Percentiles rank a stretch among this genome's conserved stretches.
Evolutionary conservation across 2,329 filamentous ascomycete genomes (phyloP).

Genomic region (Curvularia verruculosa): DNA sequence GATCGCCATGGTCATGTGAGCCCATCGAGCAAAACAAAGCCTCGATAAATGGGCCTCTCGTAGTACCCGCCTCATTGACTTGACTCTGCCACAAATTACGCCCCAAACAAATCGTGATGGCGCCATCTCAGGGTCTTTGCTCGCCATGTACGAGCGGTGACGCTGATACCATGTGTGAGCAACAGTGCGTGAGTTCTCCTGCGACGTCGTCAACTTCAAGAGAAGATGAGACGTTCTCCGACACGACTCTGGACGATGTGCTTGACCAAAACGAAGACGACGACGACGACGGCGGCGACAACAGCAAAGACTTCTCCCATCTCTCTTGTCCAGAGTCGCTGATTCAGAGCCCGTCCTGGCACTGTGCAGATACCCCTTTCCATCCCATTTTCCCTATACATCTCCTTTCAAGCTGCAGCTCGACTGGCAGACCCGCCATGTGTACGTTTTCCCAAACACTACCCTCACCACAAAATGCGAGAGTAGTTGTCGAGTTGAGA

Average conservation of each 20-base stretch:
- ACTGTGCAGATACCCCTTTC: slow-evolving; percentile 1
- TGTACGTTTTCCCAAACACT: slow-evolving; percentile 37
- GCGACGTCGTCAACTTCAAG: slow-evolving; percentile 15
- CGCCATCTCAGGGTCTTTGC: slow-evolving; percentile 24
- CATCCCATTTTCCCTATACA: slow-evolving; percentile 29
- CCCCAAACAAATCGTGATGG: slow-evolving; percentile 14
- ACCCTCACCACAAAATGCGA: slow-evolving; percentile 24
- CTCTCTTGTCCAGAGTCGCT: slow-evolving; percentile 6
- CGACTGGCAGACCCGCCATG: slow-evolving; percentile 34
- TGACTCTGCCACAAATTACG: not conserved
- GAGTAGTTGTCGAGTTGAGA: slow-evolving; percentile 14
- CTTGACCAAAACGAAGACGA: no score
- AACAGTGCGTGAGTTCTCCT: slow-evolving; percentile 16
- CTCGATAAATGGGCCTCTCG: slow-evolving; percentile 2
- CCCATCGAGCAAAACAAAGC: slow-evolving; percentile 9
- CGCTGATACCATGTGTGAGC: slow-evolving; percentile 25
- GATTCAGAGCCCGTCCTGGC: slow-evolving; percentile 2
- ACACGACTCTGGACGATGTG: slow-evolving; percentile 20
- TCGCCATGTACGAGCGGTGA: slow-evolving; percentile 33
- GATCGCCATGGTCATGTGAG: slow-evolving; percentile 3
- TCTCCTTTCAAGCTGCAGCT: slow-evolving; percentile 39
- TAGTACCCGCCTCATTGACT: not conserved
- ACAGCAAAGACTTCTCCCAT: no score
- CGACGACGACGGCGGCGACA: slow-evolving; percentile 4
- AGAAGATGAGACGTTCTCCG: slow-evolving; percentile 24